A percentile compares a stretch with the other conserved stretches of the same genome.
These are phyloP conservation scores for Pseudocercospora ulei DNA, from an alignment of 2,329 filamentous ascomycete species.

Conservation along the genomic window DNA sequence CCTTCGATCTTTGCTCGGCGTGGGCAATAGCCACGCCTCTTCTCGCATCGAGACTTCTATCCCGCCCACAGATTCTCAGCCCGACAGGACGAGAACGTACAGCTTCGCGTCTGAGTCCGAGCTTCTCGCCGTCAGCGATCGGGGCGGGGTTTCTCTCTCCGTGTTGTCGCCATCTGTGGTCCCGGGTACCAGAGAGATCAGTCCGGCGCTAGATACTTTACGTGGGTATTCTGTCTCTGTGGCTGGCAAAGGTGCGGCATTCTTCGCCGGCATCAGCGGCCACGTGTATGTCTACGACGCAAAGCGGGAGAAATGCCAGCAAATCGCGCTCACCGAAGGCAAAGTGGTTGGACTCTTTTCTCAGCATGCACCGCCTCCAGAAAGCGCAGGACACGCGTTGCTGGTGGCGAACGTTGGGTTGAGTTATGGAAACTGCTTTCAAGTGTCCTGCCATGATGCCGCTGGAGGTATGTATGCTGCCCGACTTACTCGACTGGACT, in stretches of 20 bases:
- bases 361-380: not conserved
- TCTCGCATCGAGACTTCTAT: not conserved
- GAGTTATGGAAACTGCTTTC: slow-evolving; percentile 3
- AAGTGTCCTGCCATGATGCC: not conserved
- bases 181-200: slow-evolving; percentile 13
- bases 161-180: slow-evolving; percentile 18
- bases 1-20: slow-evolving; percentile 7
- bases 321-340: slow-evolving; percentile 26
- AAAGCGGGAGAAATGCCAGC: slow-evolving; percentile 16
- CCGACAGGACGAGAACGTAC: slow-evolving; percentile 8
- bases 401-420: slow-evolving; percentile 36
- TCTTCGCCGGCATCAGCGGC: slow-evolving; percentile 43
- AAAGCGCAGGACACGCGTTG: slow-evolving; percentile 22
- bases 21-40: not conserved
- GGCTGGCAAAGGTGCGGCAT: slow-evolving; percentile 36
- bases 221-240: slow-evolving; percentile 43
- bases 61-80: not conserved
- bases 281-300: slow-evolving; percentile 36
- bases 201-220: slow-evolving; percentile 25
- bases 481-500: not conserved
- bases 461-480: not conserved
- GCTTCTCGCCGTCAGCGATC: slow-evolving; percentile 10
- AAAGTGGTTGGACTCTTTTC: slow-evolving; percentile 40
- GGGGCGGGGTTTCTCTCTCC: slow-evolving; percentile 2
- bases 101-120: slow-evolving; percentile 5